Evolutionary conservation across 2,329 filamentous ascomycete species (phyloP), one percentile per base, ranked within the genome.

Genomic region (Sporothrix pseudoabietina): DNA sequence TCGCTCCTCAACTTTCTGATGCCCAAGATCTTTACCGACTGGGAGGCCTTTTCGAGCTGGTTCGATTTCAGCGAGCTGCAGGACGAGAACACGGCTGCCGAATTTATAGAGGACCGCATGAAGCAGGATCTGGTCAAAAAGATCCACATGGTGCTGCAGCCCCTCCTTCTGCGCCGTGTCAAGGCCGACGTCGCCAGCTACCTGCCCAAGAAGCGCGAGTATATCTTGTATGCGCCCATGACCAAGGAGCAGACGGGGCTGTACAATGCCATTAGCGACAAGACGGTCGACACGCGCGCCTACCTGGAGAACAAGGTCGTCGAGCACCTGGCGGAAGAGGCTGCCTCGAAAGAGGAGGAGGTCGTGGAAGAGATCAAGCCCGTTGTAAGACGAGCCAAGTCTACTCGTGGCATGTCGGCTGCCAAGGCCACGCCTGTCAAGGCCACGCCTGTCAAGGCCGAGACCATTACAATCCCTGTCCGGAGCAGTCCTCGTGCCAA

Each of bases 201-300:
- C 66, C 85, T 99, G n/a, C 96, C 96, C 0, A 97, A 95, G 82
- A 99, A 99, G 84, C 89, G 96, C 39, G 96, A 99, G 80, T 99
- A 99, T 77, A 92, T 99, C 3, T 84, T 99, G 0, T 98, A 96
- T 78, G 96, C 96, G 0, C 96, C 96, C 0, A 89, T 99, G 82
- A 97, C 94, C 0, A 88, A 90, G 32, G 94, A 96, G 77, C 96
- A 99, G 79, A 93, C 94, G 2, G 95, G 98, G 73, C 82, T 99
- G 0, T 99, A 99, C 79, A 90, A 90, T 69, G 86, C 85, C 0
- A 84, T 91, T 47, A 87, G 81, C 72, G 85, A 91, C 78, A 88
- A 87, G 75, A 83, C 83, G 1, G 80, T 83, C 1, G 89, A 91
- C 75, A 87, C 88, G 0, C 88, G 94, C 39, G 88, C 92, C 19